Evolutionary conservation across 352 stramenopile genomes (phyloP).

Genomic region (Lagenidium sp.): DNA sequence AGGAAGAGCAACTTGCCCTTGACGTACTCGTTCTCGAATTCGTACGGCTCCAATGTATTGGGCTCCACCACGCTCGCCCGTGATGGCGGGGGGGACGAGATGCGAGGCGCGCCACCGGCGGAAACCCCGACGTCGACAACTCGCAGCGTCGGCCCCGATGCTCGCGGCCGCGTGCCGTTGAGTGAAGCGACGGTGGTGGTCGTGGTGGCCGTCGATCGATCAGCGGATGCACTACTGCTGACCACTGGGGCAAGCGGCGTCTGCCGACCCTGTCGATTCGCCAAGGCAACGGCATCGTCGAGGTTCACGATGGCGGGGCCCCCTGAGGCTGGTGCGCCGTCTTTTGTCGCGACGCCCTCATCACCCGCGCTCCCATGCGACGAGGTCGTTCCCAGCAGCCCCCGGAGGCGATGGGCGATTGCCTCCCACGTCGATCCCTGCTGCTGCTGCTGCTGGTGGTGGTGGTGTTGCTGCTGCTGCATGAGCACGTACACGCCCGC

Average conservation of each 20-base stretch:
- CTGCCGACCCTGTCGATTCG: no score
- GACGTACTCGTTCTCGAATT: conserved; percentile 80
- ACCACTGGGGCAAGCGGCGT: no score
- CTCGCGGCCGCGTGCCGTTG: not conserved
- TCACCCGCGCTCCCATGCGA: no score
- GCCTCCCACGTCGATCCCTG: not conserved
- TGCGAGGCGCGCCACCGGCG: conserved; percentile 3
- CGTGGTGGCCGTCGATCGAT: not conserved
- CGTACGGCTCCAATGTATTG: conserved; percentile 26
- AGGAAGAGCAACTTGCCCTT: conserved; percentile 64
- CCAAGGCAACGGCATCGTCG: no score
- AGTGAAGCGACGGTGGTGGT: not conserved
- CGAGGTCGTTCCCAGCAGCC: not conserved
- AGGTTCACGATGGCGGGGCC: no score
- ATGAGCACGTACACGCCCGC: conserved; percentile 10
- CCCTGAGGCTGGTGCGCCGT: not conserved
- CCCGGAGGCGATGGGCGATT: no score
- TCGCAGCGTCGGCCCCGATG: conserved; percentile 5
- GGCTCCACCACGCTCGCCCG: conserved; percentile 14
- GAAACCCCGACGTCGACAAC: conserved; percentile 10
- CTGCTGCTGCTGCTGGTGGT: conserved; percentile 1
- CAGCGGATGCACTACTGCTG: not conserved
- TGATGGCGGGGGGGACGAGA: not conserved
- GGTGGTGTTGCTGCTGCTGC: conserved; percentile 2
- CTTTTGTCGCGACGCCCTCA: not conserved